Evolutionary conservation across 257 asterid genomes (phyloP).

Genomic region (Marsdenia floribunda): DNA sequence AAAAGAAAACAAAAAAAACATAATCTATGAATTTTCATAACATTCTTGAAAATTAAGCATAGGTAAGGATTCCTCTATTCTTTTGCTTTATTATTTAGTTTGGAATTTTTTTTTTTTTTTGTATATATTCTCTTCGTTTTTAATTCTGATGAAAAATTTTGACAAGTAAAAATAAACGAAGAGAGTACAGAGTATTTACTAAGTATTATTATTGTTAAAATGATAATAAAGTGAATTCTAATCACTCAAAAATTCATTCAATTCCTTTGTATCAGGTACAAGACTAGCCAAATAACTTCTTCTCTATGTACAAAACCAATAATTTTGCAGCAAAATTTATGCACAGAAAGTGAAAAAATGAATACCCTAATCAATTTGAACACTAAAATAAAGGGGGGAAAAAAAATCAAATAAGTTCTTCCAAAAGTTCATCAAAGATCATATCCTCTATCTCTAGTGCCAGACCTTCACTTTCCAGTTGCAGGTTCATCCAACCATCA

Average conservation of each 20-base stretch:
- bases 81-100: too few species aligned
- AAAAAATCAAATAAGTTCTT: constrained; percentile 39
- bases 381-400: not conserved
- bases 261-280: not conserved
- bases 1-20: not conserved
- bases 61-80: too few species aligned
- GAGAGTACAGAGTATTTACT: too few species aligned
- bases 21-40: too few species aligned
- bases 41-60: too few species aligned
- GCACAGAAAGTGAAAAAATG: not conserved
- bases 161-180: not conserved
- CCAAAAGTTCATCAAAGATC: constrained; percentile 53
- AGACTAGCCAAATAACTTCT: not conserved
- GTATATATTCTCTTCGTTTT: not conserved
- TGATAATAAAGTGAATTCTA: too few species aligned
- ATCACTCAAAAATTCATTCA: too few species aligned
- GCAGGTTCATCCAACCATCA: constrained; percentile 82
- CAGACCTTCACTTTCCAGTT: constrained; percentile 50
- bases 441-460: constrained; percentile 64
- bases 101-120: too few species aligned
- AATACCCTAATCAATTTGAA: not conserved
- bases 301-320: constrained; percentile 17
- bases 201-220: too few species aligned
- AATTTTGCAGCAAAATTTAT: constrained; percentile 4
- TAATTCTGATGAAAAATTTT: not conserved